Conservation (phyloP, 805 yeast species). For the Ogataea pini region DNA sequence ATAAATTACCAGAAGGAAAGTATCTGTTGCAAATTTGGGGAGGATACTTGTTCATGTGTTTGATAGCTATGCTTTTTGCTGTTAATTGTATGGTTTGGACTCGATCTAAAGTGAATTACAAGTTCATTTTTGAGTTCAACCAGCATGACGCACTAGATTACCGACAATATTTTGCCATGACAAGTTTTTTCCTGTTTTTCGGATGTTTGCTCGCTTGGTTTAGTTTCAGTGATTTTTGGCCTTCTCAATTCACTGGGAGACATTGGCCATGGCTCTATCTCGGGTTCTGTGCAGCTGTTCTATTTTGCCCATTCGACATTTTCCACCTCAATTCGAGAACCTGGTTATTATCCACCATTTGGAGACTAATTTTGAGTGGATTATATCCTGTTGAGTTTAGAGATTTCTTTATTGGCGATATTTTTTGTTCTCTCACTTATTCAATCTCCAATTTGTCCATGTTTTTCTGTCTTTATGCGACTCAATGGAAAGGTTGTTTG, state of each 20-base stretch:
- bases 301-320: constrained; percentile 63
- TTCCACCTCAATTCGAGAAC: constrained; percentile 63
- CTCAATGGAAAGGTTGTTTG: constrained; percentile 62
- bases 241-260: constrained; percentile 55
- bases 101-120: constrained; percentile 76
- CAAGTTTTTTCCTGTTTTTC: constrained; percentile 57
- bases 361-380: constrained; percentile 79
- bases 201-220: constrained; percentile 71
- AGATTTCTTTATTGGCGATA: constrained; percentile 92
- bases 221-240: constrained; percentile 72
- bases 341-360: constrained; percentile 72
- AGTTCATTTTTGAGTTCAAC: constrained; percentile 88
- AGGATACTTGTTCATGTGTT: constrained; percentile 69
- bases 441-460: constrained; percentile 82
- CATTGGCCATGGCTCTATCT: constrained; percentile 82
- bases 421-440: constrained; percentile 85
- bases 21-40: constrained; percentile 87
- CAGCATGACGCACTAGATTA: constrained; percentile 64
- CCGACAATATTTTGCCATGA: constrained; percentile 64
- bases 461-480: constrained; percentile 79
- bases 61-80: constrained; percentile 66
- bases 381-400: constrained; percentile 92
- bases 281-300: constrained; percentile 47
- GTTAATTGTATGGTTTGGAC: constrained; percentile 75
- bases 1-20: constrained; percentile 53